phyloP scores from a whole-genome alignment of 2,329 filamentous ascomycete species.

The Meredithiella fracta region DNA sequence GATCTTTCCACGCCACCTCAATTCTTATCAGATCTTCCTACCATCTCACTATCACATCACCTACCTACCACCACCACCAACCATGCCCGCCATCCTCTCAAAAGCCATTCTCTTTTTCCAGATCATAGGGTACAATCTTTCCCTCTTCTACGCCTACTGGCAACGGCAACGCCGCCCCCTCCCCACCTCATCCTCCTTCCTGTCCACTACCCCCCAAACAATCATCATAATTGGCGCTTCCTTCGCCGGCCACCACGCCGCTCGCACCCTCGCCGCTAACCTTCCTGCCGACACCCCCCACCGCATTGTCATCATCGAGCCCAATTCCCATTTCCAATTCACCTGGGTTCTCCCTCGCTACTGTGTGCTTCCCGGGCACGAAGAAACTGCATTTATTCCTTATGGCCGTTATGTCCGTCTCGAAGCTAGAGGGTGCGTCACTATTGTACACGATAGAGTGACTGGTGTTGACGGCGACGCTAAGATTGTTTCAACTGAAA shows the following conservation, averaged over 20 bases:
- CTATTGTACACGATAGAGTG: background rate
- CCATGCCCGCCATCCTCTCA: constrained; percentile 14
- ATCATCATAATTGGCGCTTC: constrained; percentile 42
- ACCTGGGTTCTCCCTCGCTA: constrained; percentile 44
- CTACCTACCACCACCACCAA: constrained; percentile 5
- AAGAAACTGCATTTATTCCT: constrained; percentile 44
- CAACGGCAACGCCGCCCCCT: constrained; percentile 7
- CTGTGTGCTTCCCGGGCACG: constrained; percentile 36
- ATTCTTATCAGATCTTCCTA: constrained; percentile 1
- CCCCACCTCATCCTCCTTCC: constrained; percentile 14
- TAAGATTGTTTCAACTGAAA: background rate
- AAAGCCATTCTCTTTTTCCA: constrained; percentile 21
- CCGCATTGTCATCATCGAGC: constrained; percentile 40
- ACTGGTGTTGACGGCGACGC: background rate
- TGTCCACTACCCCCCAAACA: constrained; percentile 22
- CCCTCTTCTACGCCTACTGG: constrained; percentile 16
- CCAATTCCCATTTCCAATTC: constrained; percentile 44
- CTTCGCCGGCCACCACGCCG: constrained; percentile 37
- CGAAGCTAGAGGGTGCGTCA: constrained; percentile 13
- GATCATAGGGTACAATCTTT: constrained; percentile 19
- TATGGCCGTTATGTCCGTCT: constrained; percentile 29
- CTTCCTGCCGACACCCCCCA: constrained; percentile 31
- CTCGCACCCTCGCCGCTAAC: constrained; percentile 29
- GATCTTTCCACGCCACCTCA: background rate
- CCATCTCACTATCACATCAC: background rate